Evolutionary conservation across 1,284 basidiomycete species (phyloP), one percentile per base, ranked within the genome.

Genomic region (Ceratorhiza oryzae-sativae): DNA sequence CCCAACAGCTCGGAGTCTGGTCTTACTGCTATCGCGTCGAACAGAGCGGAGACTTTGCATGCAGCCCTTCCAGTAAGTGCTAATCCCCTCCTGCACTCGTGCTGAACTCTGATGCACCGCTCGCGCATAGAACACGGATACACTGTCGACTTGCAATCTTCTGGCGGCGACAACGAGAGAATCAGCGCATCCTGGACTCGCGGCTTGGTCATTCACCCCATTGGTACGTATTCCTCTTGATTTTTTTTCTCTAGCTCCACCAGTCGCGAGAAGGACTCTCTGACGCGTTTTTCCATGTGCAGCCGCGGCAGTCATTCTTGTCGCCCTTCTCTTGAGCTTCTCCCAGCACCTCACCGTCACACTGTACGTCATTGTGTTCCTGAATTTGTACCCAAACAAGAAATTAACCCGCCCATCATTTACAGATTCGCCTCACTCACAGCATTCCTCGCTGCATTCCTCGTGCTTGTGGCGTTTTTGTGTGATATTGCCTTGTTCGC

Each of bases 401-500:
- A 0, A n/a, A 9, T 32, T 25, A 18, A 25, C n/a, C 4, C 20
- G 51, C 15, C 12, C 39, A 27, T 1, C 20, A 1, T 45, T 10
- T 34, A 23, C 51, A 77, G 76, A 39, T 65, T 89, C 58, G 82
- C 90, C 0, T 87, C 88, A 1, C 78, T 91, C 46, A 74, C 84
- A 1, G 84, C 91, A 15, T 90, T 90, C 84, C 81, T 92, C 67
- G 89, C 88, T 5, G 86, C 88, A 0, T 74, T 85, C 36, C 76
- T 92, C 62, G 86, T 89, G 5, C 81, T 92, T 71, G 85, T 92
- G 74, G 88, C 90, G 0, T 91, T 92, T 77, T 84, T 84, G 42
- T 86, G 89, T 77, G 90, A 93, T 78, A 88, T 93, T 75, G 88
- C 89, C n/a, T 84, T 93, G 18, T 89, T 83, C 76, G 87, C 82